A percentile compares a stretch with the other conserved stretches of the same genome.
These are phyloP conservation scores for Torulaspora microellipsoides DNA, from an alignment of 805 yeast species.

Conservation along the genomic window DNA sequence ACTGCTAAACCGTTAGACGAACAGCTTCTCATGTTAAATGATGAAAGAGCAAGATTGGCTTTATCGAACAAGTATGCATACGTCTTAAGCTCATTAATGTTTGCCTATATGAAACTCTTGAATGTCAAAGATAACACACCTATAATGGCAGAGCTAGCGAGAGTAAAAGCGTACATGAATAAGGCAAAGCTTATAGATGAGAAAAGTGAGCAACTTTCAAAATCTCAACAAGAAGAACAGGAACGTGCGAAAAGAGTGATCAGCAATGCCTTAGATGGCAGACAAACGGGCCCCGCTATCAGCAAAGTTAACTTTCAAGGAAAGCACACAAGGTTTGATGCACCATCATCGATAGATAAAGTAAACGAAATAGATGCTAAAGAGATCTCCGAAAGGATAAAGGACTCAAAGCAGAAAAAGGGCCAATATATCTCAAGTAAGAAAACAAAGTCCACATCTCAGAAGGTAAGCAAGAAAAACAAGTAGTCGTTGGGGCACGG, in stretches of 20 bases:
- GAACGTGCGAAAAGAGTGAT: conserved; percentile 45
- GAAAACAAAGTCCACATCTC: neutral
- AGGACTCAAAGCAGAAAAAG: conserved; percentile 6
- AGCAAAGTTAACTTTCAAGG: conserved; percentile 50
- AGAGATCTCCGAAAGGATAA: conserved; percentile 1
- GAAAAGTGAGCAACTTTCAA: conserved; percentile 22
- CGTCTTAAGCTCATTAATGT: conserved; percentile 29
- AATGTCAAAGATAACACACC: conserved; percentile 35
- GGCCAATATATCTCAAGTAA: neutral
- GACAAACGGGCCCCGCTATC: conserved; percentile 44
- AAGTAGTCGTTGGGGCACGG: too few relatives aligned
- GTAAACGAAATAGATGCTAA: conserved; percentile 2
- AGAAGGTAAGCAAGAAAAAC: conserved; percentile 7
- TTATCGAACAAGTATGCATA: conserved; percentile 28
- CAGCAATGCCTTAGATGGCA: conserved; percentile 41
- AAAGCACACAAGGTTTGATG: conserved; percentile 47
- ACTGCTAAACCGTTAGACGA: conserved; percentile 29
- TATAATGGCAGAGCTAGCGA: conserved; percentile 58
- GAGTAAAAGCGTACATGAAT: conserved; percentile 66
- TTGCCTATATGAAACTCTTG: conserved; percentile 28
- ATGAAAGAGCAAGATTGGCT: conserved; percentile 24
- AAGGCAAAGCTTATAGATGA: conserved; percentile 38
- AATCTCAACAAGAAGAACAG: conserved; percentile 33
- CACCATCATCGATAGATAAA: conserved; percentile 10
- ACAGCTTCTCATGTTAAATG: conserved; percentile 19